These are phyloP conservation scores for Blastomyces parvus DNA, from an alignment of 2,329 filamentous ascomycete genomes.

Conservation along the genomic window DNA sequence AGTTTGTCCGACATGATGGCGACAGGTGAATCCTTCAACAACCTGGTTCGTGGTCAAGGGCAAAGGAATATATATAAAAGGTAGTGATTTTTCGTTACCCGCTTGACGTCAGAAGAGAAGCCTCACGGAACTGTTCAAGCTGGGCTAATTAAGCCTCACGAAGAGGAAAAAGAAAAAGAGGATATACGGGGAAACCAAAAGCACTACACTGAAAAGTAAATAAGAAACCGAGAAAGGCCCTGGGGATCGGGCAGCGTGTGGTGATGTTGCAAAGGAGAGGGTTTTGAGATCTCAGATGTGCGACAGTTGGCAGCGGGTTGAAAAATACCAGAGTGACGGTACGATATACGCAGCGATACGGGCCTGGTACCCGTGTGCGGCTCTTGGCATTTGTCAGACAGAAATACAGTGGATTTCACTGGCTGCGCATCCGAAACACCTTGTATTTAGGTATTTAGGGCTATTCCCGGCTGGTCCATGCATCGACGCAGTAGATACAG, in stretches of 20 bases:
- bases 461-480: too few relatives aligned
- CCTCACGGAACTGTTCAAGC: not conserved
- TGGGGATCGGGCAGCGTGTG: not conserved
- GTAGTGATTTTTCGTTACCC: not conserved
- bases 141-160: not conserved
- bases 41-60: not conserved
- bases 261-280: not conserved
- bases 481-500: too few relatives aligned
- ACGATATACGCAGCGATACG: not conserved
- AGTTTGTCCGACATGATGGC: constrained; percentile 80
- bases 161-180: constrained; percentile 8
- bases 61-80: not conserved
- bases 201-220: constrained; percentile 11
- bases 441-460: not conserved
- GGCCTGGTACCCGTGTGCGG: too few relatives aligned
- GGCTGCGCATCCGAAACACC: not conserved
- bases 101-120: not conserved
- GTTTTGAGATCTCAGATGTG: constrained; percentile 4
- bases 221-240: not conserved
- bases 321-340: not conserved
- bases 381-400: not conserved
- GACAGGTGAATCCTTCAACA: constrained; percentile 9
- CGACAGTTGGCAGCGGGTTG: not conserved
- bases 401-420: not conserved
- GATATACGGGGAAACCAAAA: not conserved